Percentiles rank a stretch among this genome's conserved stretches.
phyloP scores from a whole-genome alignment of 768 basidiomycete genomes.

The Boletus rubropictus region DNA sequence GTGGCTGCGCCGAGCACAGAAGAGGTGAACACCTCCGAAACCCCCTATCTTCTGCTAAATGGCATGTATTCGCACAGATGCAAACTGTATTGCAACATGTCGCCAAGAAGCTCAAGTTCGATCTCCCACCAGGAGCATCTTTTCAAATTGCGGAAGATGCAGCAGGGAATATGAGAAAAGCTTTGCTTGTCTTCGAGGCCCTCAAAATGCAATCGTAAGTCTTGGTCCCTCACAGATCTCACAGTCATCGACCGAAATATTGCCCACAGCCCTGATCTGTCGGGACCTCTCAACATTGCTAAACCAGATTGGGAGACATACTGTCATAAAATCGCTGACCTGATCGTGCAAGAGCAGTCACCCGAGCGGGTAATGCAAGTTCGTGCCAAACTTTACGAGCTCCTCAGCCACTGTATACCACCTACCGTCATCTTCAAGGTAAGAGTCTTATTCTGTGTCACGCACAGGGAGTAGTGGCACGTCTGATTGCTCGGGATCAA shows the following conservation, averaged over 20 bases:
- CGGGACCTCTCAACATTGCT: constrained; percentile 73
- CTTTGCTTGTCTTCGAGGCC: constrained; percentile 89
- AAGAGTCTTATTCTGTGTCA: constrained; percentile 10
- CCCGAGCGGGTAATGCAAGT: constrained; percentile 90
- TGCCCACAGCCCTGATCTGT: constrained; percentile 65
- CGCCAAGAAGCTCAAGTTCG: constrained; percentile 72
- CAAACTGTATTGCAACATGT: constrained; percentile 69
- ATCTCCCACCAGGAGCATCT: constrained; percentile 72
- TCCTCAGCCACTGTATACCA: constrained; percentile 95
- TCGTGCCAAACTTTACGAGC: constrained; percentile 87
- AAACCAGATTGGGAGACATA: constrained; percentile 99
- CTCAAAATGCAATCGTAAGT: constrained; percentile 93
- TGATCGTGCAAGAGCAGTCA: constrained; percentile 85
- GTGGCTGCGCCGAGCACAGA: constrained; percentile 79
- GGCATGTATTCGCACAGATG: constrained; percentile 51
- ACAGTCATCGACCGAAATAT: background rate
- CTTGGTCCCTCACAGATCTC: background rate
- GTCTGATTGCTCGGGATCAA: constrained; percentile 28
- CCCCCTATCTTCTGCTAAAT: background rate
- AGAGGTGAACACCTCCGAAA: constrained; percentile 49
- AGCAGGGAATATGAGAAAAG: constrained; percentile 89
- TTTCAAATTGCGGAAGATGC: constrained; percentile 76
- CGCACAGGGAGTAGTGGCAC: background rate
- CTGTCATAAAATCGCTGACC: constrained; percentile 84
- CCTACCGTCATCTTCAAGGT: constrained; percentile 90